Evolutionary conservation across 1,284 basidiomycete genomes (phyloP).

Genomic region (Rugosomyces carneus): DNA sequence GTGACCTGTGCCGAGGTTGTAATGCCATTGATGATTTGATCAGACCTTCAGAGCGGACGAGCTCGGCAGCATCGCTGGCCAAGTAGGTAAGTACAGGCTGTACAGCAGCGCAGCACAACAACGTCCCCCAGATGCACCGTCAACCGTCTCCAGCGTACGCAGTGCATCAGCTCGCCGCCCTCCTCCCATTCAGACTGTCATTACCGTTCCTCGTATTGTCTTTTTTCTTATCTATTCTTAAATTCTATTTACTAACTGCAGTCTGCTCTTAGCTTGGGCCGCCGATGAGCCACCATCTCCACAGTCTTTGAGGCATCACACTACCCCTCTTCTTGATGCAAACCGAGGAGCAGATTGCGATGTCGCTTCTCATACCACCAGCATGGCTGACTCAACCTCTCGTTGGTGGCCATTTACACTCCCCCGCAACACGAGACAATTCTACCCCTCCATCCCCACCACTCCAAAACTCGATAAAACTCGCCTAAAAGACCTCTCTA

Average conservation of each 20-base stretch:
- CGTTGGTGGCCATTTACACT: slow-evolving; percentile 68
- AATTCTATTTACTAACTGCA: slow-evolving; percentile 13
- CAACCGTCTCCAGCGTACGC: slow-evolving; percentile 29
- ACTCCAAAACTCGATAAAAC: slow-evolving; percentile 27
- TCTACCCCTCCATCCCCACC: slow-evolving; percentile 12
- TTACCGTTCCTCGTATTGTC: slow-evolving; percentile 63
- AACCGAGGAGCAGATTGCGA: slow-evolving; percentile 33
- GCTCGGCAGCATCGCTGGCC: too few relatives aligned
- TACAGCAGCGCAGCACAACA: slow-evolving; percentile 4
- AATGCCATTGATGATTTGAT: too few relatives aligned
- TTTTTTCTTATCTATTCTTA: slow-evolving; percentile 9
- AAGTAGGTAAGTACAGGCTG: too few relatives aligned
- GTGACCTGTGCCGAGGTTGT: slow-evolving; percentile 8
- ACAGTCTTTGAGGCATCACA: slow-evolving; percentile 32
- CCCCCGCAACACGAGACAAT: slow-evolving; percentile 31
- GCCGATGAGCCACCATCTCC: slow-evolving; percentile 76
- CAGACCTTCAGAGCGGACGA: too few relatives aligned
- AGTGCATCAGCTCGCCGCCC: slow-evolving; percentile 29
- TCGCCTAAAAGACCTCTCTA: slow-evolving; percentile 34
- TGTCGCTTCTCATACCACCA: slow-evolving; percentile 47
- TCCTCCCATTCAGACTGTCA: slow-evolving; percentile 45
- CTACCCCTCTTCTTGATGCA: slow-evolving; percentile 23
- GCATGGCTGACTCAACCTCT: slow-evolving; percentile 36
- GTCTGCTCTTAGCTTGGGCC: slow-evolving; percentile 73
- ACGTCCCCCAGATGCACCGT: slow-evolving; percentile 11